Evolutionary conservation across 768 basidiomycete genomes (phyloP).

Genomic region (Porphyrellus cyaneotinctus): DNA sequence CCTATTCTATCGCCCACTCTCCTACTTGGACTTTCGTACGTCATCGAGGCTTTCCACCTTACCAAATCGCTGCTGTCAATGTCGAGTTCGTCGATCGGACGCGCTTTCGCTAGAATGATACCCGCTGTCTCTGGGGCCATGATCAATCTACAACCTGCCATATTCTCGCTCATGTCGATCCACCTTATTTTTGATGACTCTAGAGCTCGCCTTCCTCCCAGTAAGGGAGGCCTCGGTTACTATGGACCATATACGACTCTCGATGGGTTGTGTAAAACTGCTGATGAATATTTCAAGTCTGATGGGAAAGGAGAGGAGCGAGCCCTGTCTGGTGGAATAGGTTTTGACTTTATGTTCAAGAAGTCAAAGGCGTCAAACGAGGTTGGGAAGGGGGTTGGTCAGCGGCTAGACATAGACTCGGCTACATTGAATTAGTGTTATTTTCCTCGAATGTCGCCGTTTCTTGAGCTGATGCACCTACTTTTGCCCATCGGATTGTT

Average conservation of each 20-base stretch:
- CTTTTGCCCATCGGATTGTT: background rate
- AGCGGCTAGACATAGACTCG: conserved; percentile 13
- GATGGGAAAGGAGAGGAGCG: conserved; percentile 37
- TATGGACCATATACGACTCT: conserved; percentile 53
- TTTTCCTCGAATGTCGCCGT: background rate
- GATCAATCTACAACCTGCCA: conserved; percentile 54
- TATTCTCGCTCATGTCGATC: conserved; percentile 49
- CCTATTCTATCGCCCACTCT: conserved; percentile 53
- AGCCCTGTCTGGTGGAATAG: conserved; percentile 42
- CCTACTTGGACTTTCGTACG: conserved; percentile 60
- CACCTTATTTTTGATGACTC: conserved; percentile 65
- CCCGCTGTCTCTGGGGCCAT: conserved; percentile 47
- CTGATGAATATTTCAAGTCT: conserved; percentile 41
- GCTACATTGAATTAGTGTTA: conserved; percentile 18
- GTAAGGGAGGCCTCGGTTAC: conserved; percentile 63
- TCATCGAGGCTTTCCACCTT: conserved; percentile 55
- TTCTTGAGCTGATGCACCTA: background rate
- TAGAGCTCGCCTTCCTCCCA: conserved; percentile 51
- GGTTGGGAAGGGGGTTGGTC: conserved; percentile 27
- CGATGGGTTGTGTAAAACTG: conserved; percentile 55
- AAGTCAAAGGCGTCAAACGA: conserved; percentile 28
- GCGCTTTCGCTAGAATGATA: conserved; percentile 36
- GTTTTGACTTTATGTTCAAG: conserved; percentile 36
- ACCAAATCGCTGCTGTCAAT: conserved; percentile 39
- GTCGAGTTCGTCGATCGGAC: conserved; percentile 26